Base-by-base conservation (phyloP, 108 stramenopile species). In the Skeletonema marinoi region DNA sequence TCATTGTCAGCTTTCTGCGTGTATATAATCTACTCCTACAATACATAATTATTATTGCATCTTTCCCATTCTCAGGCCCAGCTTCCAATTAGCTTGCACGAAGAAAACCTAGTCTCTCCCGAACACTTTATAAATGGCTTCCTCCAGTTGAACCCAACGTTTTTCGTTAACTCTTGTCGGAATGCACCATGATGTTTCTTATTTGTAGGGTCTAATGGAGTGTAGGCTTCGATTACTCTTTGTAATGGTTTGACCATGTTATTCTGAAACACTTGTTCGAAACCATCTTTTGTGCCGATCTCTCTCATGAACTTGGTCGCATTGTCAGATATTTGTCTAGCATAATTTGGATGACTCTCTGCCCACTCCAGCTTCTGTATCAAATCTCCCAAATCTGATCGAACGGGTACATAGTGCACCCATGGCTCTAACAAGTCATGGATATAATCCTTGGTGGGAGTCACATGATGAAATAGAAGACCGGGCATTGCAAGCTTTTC, bases 401-500 rank as follows among this genome's bases (percentile, higher is more conserved):
- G 13, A 11, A 74, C 48, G 3, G 73, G 73, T 0, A 74, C 35
- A 39, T 56, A 74, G 25, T 74, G 73, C 29, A 74, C 73, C 65
- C 66, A 68, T 16, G 65, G 64, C 32, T 56, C 6, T 9, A 74
- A 6, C 16, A 19, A 9, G n/a, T 68, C 73, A 38, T 74, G 73
- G 11, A 68, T 51, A n/a, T 58, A 74, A 56, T 74, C 73, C 17
- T 68, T 67, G 1, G 73, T 74, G 32, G 32, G 16, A 4, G 73
- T 68, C 3, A 68, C 30, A 46, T 74, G 73, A 68, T 74, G 73
- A 31, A 74, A 74, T 2, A 74, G 31, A 8, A 74, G 12, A 17
- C 73, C 73, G 51, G 73, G 73, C 62, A 78, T 12, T 3, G 71
- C 70, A 7, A 78, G 41, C 21, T 78, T 78, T 65, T 71, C n/a